Evolutionary conservation across 2,329 filamentous ascomycete genomes (phyloP).

Genomic region (Aspergillus intermedius): DNA sequence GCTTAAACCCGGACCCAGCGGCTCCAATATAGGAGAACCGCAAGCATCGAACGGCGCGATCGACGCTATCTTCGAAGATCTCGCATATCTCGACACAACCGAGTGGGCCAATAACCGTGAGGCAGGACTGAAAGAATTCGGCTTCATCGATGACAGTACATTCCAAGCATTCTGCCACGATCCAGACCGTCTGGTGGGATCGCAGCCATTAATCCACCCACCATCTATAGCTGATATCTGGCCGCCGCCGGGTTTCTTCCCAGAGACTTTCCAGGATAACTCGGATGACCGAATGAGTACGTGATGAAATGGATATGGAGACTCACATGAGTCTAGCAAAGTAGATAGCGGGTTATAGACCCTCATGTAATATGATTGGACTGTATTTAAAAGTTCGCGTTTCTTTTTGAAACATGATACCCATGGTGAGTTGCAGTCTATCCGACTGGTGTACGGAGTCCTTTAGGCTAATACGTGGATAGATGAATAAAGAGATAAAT

Average conservation of each 20-base stretch:
- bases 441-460: background rate
- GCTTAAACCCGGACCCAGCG: constrained; percentile 1
- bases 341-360: too few species aligned
- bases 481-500: background rate
- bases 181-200: constrained; percentile 34
- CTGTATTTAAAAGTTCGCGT: background rate
- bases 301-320: constrained; percentile 8
- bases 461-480: background rate
- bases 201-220: constrained; percentile 31
- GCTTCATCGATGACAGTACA: constrained; percentile 38
- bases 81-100: constrained; percentile 41
- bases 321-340: background rate
- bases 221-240: constrained; percentile 38
- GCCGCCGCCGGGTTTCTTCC: constrained; percentile 38
- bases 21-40: constrained; percentile 2
- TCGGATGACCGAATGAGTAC: constrained; percentile 15
- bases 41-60: constrained; percentile 22
- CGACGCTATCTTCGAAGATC: constrained; percentile 41
- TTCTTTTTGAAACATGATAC: background rate
- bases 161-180: constrained; percentile 42
- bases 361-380: background rate
- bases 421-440: background rate
- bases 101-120: constrained; percentile 39
- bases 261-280: constrained; percentile 31
- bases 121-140: constrained; percentile 38